These are phyloP conservation scores for Aphelidium insulamus DNA, from an alignment of 371 early-diverging fungal species.

Conservation along the genomic window DNA sequence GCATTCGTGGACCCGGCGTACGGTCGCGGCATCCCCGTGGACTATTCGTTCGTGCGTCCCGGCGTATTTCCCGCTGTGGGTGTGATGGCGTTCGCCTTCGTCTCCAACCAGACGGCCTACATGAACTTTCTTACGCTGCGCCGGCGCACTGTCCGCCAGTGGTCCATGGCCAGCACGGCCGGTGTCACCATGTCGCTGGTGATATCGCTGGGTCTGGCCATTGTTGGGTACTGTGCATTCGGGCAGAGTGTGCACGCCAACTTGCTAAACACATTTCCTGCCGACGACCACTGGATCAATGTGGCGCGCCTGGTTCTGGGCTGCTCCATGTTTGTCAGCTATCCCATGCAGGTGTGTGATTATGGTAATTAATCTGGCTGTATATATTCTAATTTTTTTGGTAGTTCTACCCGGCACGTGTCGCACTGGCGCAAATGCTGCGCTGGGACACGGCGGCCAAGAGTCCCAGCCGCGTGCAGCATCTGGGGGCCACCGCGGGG, in stretches of 20 bases:
- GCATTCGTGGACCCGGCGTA: no score
- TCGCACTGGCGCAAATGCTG: slow-evolving; percentile 23
- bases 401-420: no score
- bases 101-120: slow-evolving; percentile 63
- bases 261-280: slow-evolving; percentile 52
- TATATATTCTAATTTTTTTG: neutral
- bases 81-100: slow-evolving; percentile 65
- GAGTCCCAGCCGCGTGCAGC: slow-evolving; percentile 34
- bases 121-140: slow-evolving; percentile 47
- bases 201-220: slow-evolving; percentile 37
- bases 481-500: slow-evolving; percentile 25
- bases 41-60: slow-evolving; percentile 39
- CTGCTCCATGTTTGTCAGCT: slow-evolving; percentile 42
- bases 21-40: no score
- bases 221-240: slow-evolving; percentile 38
- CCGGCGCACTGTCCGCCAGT: slow-evolving; percentile 42
- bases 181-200: slow-evolving; percentile 42
- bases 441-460: slow-evolving; percentile 26
- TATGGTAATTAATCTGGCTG: no score
- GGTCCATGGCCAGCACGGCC: slow-evolving; percentile 38
- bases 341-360: slow-evolving; percentile 5
- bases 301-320: slow-evolving; percentile 55
- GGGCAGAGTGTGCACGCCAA: slow-evolving; percentile 52
- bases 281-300: slow-evolving; percentile 40
- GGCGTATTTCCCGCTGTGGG: slow-evolving; percentile 44